Evolutionary conservation across 768 basidiomycete genomes (phyloP).

Genomic region (Mycena belliarum): DNA sequence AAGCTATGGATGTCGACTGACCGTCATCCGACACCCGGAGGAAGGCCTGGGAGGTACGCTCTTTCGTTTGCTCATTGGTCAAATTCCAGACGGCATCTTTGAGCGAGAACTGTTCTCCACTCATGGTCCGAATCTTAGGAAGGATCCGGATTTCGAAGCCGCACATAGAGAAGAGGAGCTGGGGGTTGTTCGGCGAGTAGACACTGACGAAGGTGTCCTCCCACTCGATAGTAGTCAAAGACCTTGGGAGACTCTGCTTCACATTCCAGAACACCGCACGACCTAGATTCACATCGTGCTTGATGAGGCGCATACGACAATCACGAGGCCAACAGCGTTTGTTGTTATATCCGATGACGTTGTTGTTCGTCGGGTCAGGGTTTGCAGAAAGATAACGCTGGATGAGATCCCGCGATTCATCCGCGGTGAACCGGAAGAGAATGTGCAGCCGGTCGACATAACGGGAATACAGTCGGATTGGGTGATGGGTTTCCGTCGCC

Average conservation of each 20-base stretch:
- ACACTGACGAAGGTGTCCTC: conserved; percentile 97
- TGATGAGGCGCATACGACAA: conserved; percentile 98
- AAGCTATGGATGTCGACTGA: too few relatives aligned
- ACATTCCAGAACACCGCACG: conserved; percentile 99
- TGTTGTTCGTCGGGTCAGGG: conserved; percentile 98
- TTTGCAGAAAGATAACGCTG: conserved; percentile 97
- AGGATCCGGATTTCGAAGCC: conserved; percentile 99
- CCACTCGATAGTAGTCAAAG: conserved; percentile 98
- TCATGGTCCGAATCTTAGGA: conserved; percentile 93
- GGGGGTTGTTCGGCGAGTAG: conserved; percentile 97
- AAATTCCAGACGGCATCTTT: conserved; percentile 97
- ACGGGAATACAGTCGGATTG: conserved; percentile 96
- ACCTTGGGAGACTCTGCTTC: conserved; percentile 93
- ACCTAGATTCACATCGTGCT: conserved; percentile 98
- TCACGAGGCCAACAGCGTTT: conserved; percentile 99
- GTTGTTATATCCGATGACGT: conserved; percentile 99
- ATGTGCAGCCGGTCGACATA: conserved; percentile 96
- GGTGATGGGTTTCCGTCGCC: conserved; percentile 92
- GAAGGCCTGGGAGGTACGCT: conserved; percentile 97
- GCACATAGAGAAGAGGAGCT: conserved; percentile 96
- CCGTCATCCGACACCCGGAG: conserved; percentile 96
- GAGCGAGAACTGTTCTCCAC: conserved; percentile 95
- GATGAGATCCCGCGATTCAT: conserved; percentile 95
- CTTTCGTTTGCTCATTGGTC: conserved; percentile 96
- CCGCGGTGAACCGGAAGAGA: conserved; percentile 95